Evolutionary conservation across 768 basidiomycete genomes (phyloP).

Genomic region (Boletus insuetus): DNA sequence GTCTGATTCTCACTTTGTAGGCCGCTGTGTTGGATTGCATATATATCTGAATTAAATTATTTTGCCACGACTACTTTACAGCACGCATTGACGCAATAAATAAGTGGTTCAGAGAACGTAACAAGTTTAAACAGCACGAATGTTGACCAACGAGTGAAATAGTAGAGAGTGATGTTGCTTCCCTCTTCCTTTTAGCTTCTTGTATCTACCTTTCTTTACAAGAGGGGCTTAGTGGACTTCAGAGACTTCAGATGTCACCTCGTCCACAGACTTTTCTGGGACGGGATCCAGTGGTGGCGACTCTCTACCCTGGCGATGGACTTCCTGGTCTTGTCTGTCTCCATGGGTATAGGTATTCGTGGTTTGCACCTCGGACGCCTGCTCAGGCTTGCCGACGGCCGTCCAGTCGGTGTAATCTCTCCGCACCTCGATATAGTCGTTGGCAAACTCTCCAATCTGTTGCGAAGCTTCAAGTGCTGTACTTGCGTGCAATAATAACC

Average conservation of each 20-base stretch:
- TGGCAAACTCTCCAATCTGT: slow-evolving; percentile 68
- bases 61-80: too few relatives aligned
- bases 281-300: slow-evolving; percentile 14
- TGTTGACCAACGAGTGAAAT: neutral
- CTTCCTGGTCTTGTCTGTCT: slow-evolving; percentile 36
- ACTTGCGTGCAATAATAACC: neutral
- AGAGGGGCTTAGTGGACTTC: neutral
- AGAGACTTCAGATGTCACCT: neutral
- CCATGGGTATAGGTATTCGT: slow-evolving; percentile 24
- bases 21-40: too few relatives aligned
- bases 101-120: neutral
- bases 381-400: slow-evolving; percentile 16
- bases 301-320: slow-evolving; percentile 4
- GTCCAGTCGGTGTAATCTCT: slow-evolving; percentile 62
- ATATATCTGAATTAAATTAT: too few relatives aligned
- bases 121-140: neutral
- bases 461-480: neutral
- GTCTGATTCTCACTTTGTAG: too few relatives aligned
- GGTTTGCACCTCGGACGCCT: slow-evolving; percentile 5
- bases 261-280: slow-evolving; percentile 12
- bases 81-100: neutral
- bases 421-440: slow-evolving; percentile 69
- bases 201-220: neutral
- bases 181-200: neutral
- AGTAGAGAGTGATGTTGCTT: too few relatives aligned